Evolutionary conservation across 1,284 basidiomycete genomes (phyloP).

Genomic region (Exobasidium cylindrosporum): DNA sequence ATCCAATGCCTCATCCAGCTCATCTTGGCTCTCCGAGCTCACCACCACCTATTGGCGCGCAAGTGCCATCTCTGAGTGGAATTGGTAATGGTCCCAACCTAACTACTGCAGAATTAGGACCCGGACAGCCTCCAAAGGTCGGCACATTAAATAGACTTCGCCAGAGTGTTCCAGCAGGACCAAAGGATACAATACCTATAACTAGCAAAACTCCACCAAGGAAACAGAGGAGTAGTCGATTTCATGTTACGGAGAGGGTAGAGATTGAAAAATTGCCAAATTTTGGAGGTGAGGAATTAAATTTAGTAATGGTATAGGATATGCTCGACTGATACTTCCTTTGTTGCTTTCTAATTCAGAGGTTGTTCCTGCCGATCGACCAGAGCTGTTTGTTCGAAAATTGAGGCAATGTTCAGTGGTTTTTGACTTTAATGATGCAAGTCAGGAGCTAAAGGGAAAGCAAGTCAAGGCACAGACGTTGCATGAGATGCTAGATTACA

Average conservation of each 20-base stretch:
- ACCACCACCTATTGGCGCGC: slow-evolving; percentile 39
- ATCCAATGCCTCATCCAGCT: slow-evolving; percentile 38
- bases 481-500: slow-evolving; percentile 98
- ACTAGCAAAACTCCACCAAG: slow-evolving; percentile 50
- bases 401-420: slow-evolving; percentile 92
- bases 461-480: slow-evolving; percentile 97
- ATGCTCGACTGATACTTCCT: no score
- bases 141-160: slow-evolving; percentile 42
- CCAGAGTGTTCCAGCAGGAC: slow-evolving; percentile 28
- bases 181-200: slow-evolving; percentile 53
- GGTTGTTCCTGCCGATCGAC: slow-evolving; percentile 80
- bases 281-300: slow-evolving; percentile 82
- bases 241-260: slow-evolving; percentile 91
- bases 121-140: slow-evolving; percentile 38
- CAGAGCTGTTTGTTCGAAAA: slow-evolving; percentile 90
- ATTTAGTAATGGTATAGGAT: no score
- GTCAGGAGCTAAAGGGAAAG: slow-evolving; percentile 90
- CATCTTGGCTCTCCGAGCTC: slow-evolving; percentile 36
- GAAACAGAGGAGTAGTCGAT: slow-evolving; percentile 62
- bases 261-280: slow-evolving; percentile 91
- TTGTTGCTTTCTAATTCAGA: slow-evolving; percentile 62
- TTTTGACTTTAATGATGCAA: slow-evolving; percentile 99
- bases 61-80: slow-evolving; percentile 30
- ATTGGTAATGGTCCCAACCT: slow-evolving; percentile 1
- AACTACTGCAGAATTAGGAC: slow-evolving; percentile 3